Evolutionary conservation across 2,329 filamentous ascomycete species (phyloP), one percentile per base, ranked within the genome.

Genomic region (Ophiostoma tasmaniense): DNA sequence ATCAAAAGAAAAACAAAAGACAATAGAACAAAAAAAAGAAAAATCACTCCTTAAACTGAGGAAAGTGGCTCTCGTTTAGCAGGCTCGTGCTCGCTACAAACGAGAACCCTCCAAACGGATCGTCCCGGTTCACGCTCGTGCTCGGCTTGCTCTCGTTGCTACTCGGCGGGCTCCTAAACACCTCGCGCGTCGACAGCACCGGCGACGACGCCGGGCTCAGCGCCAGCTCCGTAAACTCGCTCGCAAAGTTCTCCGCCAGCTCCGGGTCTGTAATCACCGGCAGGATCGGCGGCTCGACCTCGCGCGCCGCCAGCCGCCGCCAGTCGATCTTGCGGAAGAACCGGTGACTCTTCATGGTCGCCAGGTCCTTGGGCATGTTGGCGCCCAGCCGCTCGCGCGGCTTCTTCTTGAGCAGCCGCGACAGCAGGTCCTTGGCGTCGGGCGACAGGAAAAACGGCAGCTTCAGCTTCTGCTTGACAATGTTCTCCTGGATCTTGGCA

Each of bases 241-340:
- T 82, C 0, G 91, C 87, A 79, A 99, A 99, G 80, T 99, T 99
- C 85, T 99, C 96, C 0, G 95, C 95, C 64, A 97, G 83, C 77
- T 96, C 93, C 0, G 95, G 95, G 75, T 99, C 93, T 0, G 95
- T 98, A 76, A 99, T 94, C 75, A 98, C 84, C 20, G 95, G 95
- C 76, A 90, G 87, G 74, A 99, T 98, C 0, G 95, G 95, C 0
- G 95, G 91, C 74, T 91, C 89, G 64, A 97, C 74, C 78, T 97
- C 92, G 45, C 94, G 86, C 35, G 86, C 87, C 71, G 90, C 92
- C 17, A 99, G 85, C 74, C 89, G 90, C 79, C 88, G 89, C 95
- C 95, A 99, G 80, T 99, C 89, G 75, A 99, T 96, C 81, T 92
- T 95, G 76, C 91, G 88, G 85, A 99, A 99, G 83, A 99, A 99